A percentile compares a stretch with the other conserved stretches of the same genome.
phyloP scores from a whole-genome alignment of 495 filamentous ascomycete genomes.

The Lophiotrema nucula region DNA sequence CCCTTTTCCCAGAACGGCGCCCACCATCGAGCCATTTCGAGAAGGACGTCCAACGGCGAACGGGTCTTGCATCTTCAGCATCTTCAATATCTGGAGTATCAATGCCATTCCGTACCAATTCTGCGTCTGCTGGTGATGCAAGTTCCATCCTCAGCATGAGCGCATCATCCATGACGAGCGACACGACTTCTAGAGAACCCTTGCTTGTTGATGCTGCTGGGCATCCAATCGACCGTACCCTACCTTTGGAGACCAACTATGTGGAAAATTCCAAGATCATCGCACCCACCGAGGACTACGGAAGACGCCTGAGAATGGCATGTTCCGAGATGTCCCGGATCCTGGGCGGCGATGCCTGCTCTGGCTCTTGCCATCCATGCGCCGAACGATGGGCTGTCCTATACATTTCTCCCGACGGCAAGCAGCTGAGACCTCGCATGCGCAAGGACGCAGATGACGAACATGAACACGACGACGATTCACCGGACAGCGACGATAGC shows the following conservation, averaged over 20 bases:
- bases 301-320: conserved; percentile 50
- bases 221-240: conserved; percentile 10
- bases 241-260: conserved; percentile 19
- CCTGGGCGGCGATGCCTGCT: conserved; percentile 57
- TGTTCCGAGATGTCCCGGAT: conserved; percentile 65
- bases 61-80: conserved; percentile 59
- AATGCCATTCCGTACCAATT: conserved; percentile 39
- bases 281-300: conserved; percentile 43
- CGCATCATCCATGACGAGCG: conserved; percentile 65
- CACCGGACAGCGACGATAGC: conserved; percentile 62
- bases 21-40: conserved; percentile 51
- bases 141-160: conserved; percentile 65
- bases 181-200: conserved; percentile 63
- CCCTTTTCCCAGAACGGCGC: conserved; percentile 64
- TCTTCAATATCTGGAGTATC: conserved; percentile 68
- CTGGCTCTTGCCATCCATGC: conserved; percentile 67
- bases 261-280: conserved; percentile 22
- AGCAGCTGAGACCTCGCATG: conserved; percentile 66
- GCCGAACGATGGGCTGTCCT: conserved; percentile 73
- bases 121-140: conserved; percentile 33
- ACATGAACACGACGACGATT: conserved; percentile 61
- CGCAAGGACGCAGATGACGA: conserved; percentile 68
- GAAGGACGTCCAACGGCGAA: conserved; percentile 44
- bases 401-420: conserved; percentile 71
- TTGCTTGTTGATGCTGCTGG: conserved; percentile 43